A percentile compares a stretch with the other conserved stretches of the same genome.
phyloP scores from a whole-genome alignment of 148 eudicot genomes.

The Spergularia bocconei region DNA sequence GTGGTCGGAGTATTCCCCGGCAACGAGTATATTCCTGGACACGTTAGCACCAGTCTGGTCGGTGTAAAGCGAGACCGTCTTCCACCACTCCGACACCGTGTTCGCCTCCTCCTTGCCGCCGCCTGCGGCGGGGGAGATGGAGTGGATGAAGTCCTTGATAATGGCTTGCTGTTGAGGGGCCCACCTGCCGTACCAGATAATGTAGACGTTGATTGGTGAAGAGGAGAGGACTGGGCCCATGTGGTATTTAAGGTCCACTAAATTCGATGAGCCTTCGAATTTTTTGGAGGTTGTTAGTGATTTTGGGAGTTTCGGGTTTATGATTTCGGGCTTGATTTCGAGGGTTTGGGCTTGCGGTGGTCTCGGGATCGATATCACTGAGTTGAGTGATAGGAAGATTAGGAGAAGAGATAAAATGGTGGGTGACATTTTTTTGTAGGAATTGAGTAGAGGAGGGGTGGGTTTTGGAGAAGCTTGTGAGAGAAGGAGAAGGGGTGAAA shows the following conservation, averaged over 20 bases:
- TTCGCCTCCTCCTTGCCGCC: conserved; percentile 15
- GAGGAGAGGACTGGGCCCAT: conserved; percentile 96
- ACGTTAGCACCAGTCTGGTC: conserved; percentile 91
- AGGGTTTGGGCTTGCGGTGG: conserved; percentile 31
- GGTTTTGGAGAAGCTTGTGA: neutral
- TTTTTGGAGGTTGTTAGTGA: conserved; percentile 54
- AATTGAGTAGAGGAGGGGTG: no score
- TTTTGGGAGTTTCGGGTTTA: conserved; percentile 57
- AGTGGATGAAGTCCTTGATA: conserved; percentile 74
- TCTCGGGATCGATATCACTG: no score
- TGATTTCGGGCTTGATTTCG: conserved; percentile 27
- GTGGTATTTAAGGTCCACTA: conserved; percentile 75
- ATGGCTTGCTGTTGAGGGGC: conserved; percentile 42
- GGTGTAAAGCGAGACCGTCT: conserved; percentile 74
- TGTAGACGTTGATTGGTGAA: conserved; percentile 73
- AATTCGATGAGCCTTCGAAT: conserved; percentile 76
- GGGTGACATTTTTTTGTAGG: conserved; percentile 25
- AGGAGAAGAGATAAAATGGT: neutral
- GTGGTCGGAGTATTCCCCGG: conserved; percentile 68
- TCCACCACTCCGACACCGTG: conserved; percentile 94
- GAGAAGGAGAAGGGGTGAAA: neutral
- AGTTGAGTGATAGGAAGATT: conserved; percentile 1
- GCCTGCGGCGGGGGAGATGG: conserved; percentile 55
- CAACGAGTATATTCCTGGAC: conserved; percentile 52
- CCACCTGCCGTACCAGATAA: conserved; percentile 93